Conservation (phyloP, 371 early-diverging fungal genomes). For the Apophysomyces trapeziformis region DNA sequence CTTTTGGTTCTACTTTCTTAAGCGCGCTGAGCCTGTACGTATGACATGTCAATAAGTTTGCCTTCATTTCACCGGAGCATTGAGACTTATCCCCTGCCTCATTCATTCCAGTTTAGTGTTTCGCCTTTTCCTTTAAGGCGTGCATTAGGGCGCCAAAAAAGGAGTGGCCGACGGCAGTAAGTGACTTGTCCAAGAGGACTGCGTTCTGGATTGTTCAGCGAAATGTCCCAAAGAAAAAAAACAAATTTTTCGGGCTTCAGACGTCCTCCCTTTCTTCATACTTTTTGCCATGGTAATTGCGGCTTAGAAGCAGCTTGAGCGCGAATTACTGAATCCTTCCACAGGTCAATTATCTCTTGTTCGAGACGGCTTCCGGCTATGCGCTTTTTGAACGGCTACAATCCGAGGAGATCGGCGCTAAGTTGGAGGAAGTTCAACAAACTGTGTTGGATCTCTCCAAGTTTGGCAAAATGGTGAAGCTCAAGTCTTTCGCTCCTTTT, state of each 20-base stretch:
- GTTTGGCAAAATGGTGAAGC: slow-evolving; percentile 90
- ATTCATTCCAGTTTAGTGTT: no score
- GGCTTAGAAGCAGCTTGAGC: slow-evolving; percentile 1
- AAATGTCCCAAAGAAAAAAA: not conserved
- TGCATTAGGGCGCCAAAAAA: no score
- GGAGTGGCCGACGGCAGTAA: no score
- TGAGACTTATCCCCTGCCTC: no score
- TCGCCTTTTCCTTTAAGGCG: no score
- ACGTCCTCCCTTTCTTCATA: not conserved
- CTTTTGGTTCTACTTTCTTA: no score
- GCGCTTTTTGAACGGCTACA: slow-evolving; percentile 94
- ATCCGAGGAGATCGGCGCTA: slow-evolving; percentile 94
- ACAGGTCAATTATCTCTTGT: slow-evolving; percentile 76
- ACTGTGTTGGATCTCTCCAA: slow-evolving; percentile 85
- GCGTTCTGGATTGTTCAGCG: no score
- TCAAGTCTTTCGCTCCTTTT: slow-evolving; percentile 96
- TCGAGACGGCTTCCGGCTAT: slow-evolving; percentile 97
- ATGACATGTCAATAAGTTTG: no score
- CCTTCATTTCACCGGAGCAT: no score
- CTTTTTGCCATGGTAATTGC: slow-evolving; percentile 8
- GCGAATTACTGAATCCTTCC: not conserved
- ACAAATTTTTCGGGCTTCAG: slow-evolving; percentile 11
- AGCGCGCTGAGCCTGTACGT: no score
- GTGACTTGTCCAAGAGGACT: no score
- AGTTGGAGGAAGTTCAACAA: slow-evolving; percentile 88